Base-by-base conservation (phyloP, 768 basidiomycete species). In the Lactarius trivialis region DNA sequence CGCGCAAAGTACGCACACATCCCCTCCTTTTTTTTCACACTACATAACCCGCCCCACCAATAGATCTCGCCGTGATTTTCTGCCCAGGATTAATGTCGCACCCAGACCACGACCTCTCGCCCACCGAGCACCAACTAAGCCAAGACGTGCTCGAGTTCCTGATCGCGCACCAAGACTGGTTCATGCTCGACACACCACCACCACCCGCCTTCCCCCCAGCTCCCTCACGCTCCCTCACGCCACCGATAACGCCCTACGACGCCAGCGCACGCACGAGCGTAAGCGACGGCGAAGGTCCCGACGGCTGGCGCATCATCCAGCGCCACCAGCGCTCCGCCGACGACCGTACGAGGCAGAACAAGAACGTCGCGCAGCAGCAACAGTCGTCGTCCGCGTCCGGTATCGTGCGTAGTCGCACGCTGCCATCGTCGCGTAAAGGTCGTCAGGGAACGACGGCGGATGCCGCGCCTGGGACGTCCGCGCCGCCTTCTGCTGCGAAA, bases 41-140 rank as follows among this genome's bases (percentile, higher is more conserved):
- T n/a, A 32, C 21, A 6, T n/a, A 12, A 26, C 12, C 37, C 8
- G 11, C 4, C 34, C 1, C 0, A 17, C 19, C 43, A 30, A 28
- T 71, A 93, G 96, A 99, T 76, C 85, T 99, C 21, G 97, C 96
- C 19, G 89, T 96, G 51, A 96, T 98, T 67, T 99, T 99, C 75
- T 90, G 94, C 61, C 97, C 97, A 0, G 97, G 95, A 19, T 78
- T 99, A 5, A 85, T 99, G 62, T 90, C 92, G 9, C 92, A 94
- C 72, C 90, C 93, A 2, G 74, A 79, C 26, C 93, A 98, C 70
- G 91, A 93, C 69, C 83, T 95, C 78, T 83, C 83, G 7, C 93
- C 93, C 0, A 76, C 82, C 51, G 93, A 96, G 70, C 93, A 98
- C 75, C 82, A 85, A 9, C 81, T 93, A 8, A 93, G 89, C 66